These are phyloP conservation scores for Panellus pusillus DNA, from an alignment of 768 basidiomycete genomes.

Conservation along the genomic window DNA sequence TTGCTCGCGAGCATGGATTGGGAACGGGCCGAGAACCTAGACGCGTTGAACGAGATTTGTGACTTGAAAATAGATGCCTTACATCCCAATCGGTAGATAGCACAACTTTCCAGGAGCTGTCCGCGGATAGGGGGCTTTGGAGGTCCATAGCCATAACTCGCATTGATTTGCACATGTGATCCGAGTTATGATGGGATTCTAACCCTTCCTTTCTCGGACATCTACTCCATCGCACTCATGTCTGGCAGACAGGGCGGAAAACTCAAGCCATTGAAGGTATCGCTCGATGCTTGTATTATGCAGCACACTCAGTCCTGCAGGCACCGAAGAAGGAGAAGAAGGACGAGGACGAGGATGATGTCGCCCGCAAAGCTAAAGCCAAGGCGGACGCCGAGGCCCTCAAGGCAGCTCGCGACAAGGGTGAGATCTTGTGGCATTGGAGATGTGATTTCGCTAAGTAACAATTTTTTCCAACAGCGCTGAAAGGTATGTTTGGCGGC, in stretches of 20 bases:
- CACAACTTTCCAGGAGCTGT: slow-evolving; percentile 25
- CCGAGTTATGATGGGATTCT: too few species aligned
- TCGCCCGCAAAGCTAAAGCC: slow-evolving; percentile 73
- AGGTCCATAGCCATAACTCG: slow-evolving; percentile 1
- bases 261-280: slow-evolving; percentile 83
- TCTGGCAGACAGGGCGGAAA: slow-evolving; percentile 80
- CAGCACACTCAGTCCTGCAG: slow-evolving; percentile 35
- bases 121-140: slow-evolving; percentile 4
- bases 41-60: slow-evolving; percentile 4
- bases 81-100: slow-evolving; percentile 40
- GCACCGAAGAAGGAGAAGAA: slow-evolving; percentile 82
- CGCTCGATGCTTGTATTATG: neutral
- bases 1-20: slow-evolving; percentile 81
- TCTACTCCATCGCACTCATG: slow-evolving; percentile 34
- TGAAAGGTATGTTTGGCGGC: slow-evolving; percentile 45
- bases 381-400: slow-evolving; percentile 72
- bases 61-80: slow-evolving; percentile 15
- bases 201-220: neutral
- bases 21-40: slow-evolving; percentile 81
- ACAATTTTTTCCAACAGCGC: slow-evolving; percentile 36
- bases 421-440: slow-evolving; percentile 36
- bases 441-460: neutral
- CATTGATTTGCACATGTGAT: slow-evolving; percentile 6
- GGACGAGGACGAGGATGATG: slow-evolving; percentile 69
- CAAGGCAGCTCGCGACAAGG: slow-evolving; percentile 73